Percentiles rank a stretch among this genome's conserved stretches.
Conservation (phyloP, 1,284 basidiomycete genomes). For the Pseudozyma hubeiensis region DNA sequence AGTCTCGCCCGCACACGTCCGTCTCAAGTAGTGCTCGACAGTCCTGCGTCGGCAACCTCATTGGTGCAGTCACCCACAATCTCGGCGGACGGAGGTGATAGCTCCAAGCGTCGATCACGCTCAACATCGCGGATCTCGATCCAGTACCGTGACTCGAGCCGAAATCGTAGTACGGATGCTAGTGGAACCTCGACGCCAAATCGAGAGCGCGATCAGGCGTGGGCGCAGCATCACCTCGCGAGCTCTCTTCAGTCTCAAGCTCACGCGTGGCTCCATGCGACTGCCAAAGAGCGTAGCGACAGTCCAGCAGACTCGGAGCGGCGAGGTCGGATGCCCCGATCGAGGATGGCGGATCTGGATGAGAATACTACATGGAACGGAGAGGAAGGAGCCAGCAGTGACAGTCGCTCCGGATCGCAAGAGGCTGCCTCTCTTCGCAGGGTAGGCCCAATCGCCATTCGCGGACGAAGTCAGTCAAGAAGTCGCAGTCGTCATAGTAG, state of each 20-base stretch:
- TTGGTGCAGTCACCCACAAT: conserved; percentile 20
- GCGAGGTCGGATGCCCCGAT: conserved; percentile 34
- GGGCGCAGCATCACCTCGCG: conserved; percentile 28
- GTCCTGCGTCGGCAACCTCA: conserved; percentile 20
- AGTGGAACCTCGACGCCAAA: conserved; percentile 45
- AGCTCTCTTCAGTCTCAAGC: conserved; percentile 25
- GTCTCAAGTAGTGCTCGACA: conserved; percentile 14
- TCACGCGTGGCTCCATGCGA: conserved; percentile 16
- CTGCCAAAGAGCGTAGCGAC: conserved; percentile 35
- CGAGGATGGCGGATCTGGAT: conserved; percentile 48
- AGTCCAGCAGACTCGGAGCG: conserved; percentile 49
- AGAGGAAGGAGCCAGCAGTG: conserved; percentile 26
- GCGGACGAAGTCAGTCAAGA: conserved; percentile 39
- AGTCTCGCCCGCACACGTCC: conserved; percentile 44
- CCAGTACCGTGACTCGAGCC: conserved; percentile 32
- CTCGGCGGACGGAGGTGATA: conserved; percentile 13
- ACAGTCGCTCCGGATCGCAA: conserved; percentile 19
- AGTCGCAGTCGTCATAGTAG: conserved; percentile 51
- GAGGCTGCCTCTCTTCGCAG: conserved; percentile 13
- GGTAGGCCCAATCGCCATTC: conserved; percentile 33
- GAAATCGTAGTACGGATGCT: conserved; percentile 41
- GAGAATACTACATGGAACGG: conserved; percentile 53
- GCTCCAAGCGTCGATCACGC: conserved; percentile 31
- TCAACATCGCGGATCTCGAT: conserved; percentile 39
- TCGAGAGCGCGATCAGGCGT: conserved; percentile 31